Percentiles rank a stretch among this genome's conserved stretches.
These are phyloP conservation scores for Luffa acutangula DNA, from an alignment of 306 rosid species.

Conservation along the genomic window DNA sequence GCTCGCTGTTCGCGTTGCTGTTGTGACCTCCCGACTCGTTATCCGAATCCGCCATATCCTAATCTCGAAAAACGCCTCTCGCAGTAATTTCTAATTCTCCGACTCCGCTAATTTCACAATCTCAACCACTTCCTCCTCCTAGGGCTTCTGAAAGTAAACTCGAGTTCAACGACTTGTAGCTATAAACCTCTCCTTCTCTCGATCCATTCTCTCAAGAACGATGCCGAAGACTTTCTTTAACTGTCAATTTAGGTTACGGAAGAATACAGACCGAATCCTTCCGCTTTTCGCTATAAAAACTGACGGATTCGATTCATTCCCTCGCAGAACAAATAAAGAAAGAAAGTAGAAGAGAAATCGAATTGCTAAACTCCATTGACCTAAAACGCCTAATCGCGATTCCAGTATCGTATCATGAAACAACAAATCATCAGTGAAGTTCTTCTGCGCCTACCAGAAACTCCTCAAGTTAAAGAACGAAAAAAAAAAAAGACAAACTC, in stretches of 20 bases:
- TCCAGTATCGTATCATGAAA: background rate
- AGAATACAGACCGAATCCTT: background rate
- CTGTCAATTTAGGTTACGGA: background rate
- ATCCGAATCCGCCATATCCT: constrained; percentile 60
- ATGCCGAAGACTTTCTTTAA: background rate
- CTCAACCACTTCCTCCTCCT: constrained; percentile 3
- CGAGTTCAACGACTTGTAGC: background rate
- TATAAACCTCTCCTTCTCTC: background rate
- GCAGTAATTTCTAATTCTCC: background rate
- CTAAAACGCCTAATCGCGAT: background rate
- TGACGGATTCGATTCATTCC: background rate
- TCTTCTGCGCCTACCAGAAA: background rate
- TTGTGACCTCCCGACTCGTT: constrained; percentile 52
- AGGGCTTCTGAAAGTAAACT: background rate
- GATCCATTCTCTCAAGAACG: background rate
- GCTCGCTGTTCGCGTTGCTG: constrained; percentile 26
- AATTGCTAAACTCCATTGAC: background rate
- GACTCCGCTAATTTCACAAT: background rate
- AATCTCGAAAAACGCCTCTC: background rate
- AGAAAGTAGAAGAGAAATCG: background rate
- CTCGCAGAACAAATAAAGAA: background rate
- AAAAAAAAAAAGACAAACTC: background rate
- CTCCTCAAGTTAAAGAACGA: background rate
- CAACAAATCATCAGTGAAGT: background rate
- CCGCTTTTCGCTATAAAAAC: background rate